Conservation (phyloP, 768 basidiomycete genomes). For the Boletellus sp. region DNA sequence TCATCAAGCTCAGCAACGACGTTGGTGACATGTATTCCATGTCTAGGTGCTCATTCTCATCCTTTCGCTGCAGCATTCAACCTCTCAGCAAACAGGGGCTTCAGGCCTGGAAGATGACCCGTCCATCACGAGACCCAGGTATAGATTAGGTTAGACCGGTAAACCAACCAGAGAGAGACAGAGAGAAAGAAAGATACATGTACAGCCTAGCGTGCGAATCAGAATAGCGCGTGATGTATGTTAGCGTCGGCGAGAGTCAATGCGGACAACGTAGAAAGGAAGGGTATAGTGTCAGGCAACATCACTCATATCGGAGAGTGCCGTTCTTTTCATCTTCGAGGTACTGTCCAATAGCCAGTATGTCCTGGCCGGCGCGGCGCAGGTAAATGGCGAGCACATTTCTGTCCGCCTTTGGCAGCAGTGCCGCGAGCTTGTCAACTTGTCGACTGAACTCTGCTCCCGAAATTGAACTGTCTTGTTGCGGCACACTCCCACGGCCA, state of each 20-base stretch:
- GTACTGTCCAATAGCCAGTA: slow-evolving; percentile 83
- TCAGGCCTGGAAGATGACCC: slow-evolving; percentile 42
- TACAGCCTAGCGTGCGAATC: slow-evolving; percentile 3
- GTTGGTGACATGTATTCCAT: slow-evolving; percentile 15
- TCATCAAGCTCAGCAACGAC: slow-evolving; percentile 23
- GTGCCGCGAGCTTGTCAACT: slow-evolving; percentile 65
- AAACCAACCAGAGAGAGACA: slow-evolving; percentile 12
- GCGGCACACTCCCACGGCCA: slow-evolving; percentile 17
- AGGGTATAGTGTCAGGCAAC: background rate
- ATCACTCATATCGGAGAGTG: slow-evolving; percentile 41
- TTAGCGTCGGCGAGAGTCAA: slow-evolving; percentile 10
- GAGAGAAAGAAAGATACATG: slow-evolving; percentile 24
- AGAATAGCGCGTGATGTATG: slow-evolving; percentile 10
- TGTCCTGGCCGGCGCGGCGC: slow-evolving; percentile 71
- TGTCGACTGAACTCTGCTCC: slow-evolving; percentile 56
- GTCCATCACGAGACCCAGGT: background rate
- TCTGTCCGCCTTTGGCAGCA: slow-evolving; percentile 72
- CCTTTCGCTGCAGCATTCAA: slow-evolving; percentile 39
- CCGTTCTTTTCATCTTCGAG: slow-evolving; percentile 83
- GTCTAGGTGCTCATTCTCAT: background rate
- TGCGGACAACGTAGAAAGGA: slow-evolving; percentile 1
- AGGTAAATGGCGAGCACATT: slow-evolving; percentile 67
- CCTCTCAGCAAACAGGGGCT: slow-evolving; percentile 40
- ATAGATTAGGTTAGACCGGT: slow-evolving; percentile 17
- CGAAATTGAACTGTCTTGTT: slow-evolving; percentile 2